phyloP scores from a whole-genome alignment of 2,329 filamentous ascomycete genomes.

The Rutstroemia sp. region DNA sequence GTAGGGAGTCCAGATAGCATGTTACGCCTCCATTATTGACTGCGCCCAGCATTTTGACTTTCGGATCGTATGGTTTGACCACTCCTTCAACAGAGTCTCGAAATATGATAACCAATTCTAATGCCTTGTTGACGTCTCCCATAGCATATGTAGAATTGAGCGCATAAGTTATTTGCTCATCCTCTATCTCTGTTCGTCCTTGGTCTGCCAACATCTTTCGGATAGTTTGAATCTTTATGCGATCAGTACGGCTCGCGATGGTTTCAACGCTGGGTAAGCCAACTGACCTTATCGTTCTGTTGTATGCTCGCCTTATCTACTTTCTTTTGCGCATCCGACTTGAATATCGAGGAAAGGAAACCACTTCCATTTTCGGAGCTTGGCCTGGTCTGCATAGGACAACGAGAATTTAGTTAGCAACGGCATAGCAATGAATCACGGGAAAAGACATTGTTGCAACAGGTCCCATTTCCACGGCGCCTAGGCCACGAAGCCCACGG shows the following conservation, averaged over 20 bases:
- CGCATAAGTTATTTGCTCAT: slow-evolving; percentile 56
- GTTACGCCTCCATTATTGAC: slow-evolving; percentile 81
- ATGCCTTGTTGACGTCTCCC: slow-evolving; percentile 65
- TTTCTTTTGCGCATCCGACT: slow-evolving; percentile 45
- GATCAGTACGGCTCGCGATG: slow-evolving; percentile 6
- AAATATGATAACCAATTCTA: slow-evolving; percentile 69
- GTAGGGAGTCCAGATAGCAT: slow-evolving; percentile 86
- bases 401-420: slow-evolving; percentile 21
- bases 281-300: slow-evolving; percentile 31
- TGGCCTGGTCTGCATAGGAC: slow-evolving; percentile 39
- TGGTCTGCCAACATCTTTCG: slow-evolving; percentile 42
- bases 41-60: slow-evolving; percentile 69
- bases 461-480: slow-evolving; percentile 17
- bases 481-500: slow-evolving; percentile 17
- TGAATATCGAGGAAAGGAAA: slow-evolving; percentile 56
- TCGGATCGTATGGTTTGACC: slow-evolving; percentile 66
- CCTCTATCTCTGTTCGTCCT: slow-evolving; percentile 49
- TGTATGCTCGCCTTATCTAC: slow-evolving; percentile 42
- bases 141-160: slow-evolving; percentile 55
- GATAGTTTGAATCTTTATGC: slow-evolving; percentile 41
- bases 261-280: background rate
- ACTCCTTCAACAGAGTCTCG: slow-evolving; percentile 76
- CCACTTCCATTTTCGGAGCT: slow-evolving; percentile 39
- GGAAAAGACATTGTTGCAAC: slow-evolving; percentile 12
- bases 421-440: slow-evolving; percentile 14